Evolutionary conservation across 2,329 filamentous ascomycete species (phyloP).

Genomic region (Trichoderma oligosporum): DNA sequence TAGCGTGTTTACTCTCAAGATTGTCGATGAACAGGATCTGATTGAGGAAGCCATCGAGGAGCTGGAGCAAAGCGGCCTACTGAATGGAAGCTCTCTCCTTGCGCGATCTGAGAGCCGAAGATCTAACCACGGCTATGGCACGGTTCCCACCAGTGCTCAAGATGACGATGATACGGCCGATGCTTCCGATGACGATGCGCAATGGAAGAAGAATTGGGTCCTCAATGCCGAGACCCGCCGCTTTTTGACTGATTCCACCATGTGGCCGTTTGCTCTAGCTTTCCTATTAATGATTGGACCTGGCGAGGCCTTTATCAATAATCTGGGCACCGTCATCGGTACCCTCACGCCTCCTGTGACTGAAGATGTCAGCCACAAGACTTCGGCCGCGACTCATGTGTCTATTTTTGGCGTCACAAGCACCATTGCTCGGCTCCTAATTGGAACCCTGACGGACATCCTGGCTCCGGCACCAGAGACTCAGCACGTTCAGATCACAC

Average conservation of each 20-base stretch:
- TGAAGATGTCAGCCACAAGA: conserved; percentile 40
- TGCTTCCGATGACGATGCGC: conserved; percentile 45
- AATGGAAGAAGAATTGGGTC: conserved; percentile 80
- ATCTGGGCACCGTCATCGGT: conserved; percentile 87
- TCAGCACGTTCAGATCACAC: conserved; percentile 49
- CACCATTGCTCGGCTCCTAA: conserved; percentile 84
- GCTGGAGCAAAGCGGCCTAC: conserved; percentile 79
- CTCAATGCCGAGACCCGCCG: conserved; percentile 85
- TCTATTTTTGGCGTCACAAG: conserved; percentile 88
- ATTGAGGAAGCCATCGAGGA: conserved; percentile 90
- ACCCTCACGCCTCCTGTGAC: conserved; percentile 66
- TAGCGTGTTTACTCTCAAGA: conserved; percentile 68
- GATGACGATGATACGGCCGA: conserved; percentile 45
- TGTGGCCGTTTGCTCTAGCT: conserved; percentile 90
- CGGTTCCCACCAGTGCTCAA: conserved; percentile 46
- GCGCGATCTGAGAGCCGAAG: conserved; percentile 46
- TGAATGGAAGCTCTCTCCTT: conserved; percentile 73
- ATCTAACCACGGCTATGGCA: conserved; percentile 70
- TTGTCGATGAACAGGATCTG: conserved; percentile 80
- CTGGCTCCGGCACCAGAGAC: conserved; percentile 67
- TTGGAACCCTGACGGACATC: conserved; percentile 82
- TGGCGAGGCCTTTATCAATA: conserved; percentile 98
- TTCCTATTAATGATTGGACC: conserved; percentile 93
- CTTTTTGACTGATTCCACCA: conserved; percentile 83
- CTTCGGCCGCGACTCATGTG: conserved; percentile 80